A percentile compares a stretch with the other conserved stretches of the same genome.
Evolutionary conservation across 2,329 filamentous ascomycete genomes (phyloP).

Genomic region (Stagonosporopsis tanaceti): DNA sequence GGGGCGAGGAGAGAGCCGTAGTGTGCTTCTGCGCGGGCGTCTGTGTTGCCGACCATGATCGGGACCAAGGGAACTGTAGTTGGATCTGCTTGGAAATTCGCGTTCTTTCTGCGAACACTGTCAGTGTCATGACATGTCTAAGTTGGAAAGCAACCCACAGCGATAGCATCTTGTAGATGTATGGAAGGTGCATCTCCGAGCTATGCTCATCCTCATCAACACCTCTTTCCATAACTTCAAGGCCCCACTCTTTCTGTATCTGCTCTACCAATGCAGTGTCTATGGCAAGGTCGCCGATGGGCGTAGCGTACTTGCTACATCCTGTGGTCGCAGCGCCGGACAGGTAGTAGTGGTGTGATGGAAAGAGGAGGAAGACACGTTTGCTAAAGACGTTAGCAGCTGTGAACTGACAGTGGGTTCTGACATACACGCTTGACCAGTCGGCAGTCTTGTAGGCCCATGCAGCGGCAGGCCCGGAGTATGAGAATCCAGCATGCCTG

Average conservation of each 20-base stretch:
- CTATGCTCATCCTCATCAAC: slow-evolving; percentile 88
- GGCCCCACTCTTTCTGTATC: slow-evolving; percentile 38
- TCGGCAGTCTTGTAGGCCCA: slow-evolving; percentile 94
- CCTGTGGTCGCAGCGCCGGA: slow-evolving; percentile 77
- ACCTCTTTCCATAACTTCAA: slow-evolving; percentile 64
- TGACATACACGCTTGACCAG: slow-evolving; percentile 72
- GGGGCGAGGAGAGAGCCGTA: slow-evolving; percentile 77
- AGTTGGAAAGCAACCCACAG: slow-evolving; percentile 43
- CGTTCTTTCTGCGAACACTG: slow-evolving; percentile 39
- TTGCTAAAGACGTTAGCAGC: slow-evolving; percentile 61
- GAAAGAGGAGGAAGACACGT: slow-evolving; percentile 89
- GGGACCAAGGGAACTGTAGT: slow-evolving; percentile 80
- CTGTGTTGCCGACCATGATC: slow-evolving; percentile 83
- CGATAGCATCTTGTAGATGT: slow-evolving; percentile 81
- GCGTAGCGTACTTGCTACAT: slow-evolving; percentile 75
- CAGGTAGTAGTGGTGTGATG: slow-evolving; percentile 88
- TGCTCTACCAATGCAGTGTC: slow-evolving; percentile 66
- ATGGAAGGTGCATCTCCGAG: slow-evolving; percentile 95
- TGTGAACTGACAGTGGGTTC: not conserved
- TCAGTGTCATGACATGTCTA: not conserved
- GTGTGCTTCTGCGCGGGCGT: slow-evolving; percentile 68
- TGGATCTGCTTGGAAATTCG: slow-evolving; percentile 47
- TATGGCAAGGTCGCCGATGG: slow-evolving; percentile 73
- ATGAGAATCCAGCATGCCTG: slow-evolving; percentile 92
- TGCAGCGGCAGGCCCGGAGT: slow-evolving; percentile 89